Evolutionary conservation across 164 flowering plant genomes (phyloP).

Genomic region (Kingdonia uniflora): DNA sequence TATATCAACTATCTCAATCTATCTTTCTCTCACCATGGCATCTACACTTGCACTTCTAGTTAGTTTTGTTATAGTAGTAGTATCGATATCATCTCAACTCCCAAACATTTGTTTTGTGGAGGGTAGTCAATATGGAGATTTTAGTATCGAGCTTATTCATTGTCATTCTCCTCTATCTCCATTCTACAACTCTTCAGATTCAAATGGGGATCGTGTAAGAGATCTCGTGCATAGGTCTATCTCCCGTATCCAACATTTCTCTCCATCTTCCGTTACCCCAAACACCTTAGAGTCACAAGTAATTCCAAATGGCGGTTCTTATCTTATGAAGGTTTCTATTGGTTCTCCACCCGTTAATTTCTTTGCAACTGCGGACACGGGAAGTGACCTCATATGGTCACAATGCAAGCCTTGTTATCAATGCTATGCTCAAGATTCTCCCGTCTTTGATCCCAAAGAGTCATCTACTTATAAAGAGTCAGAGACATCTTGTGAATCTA

Average conservation of each 20-base stretch:
- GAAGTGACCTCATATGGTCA: conserved; percentile 31
- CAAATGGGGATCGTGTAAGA: conserved; percentile 10
- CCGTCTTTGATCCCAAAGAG: conserved; percentile 20
- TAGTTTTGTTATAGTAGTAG: background rate
- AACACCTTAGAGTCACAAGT: background rate
- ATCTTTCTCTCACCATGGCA: background rate
- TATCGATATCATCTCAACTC: background rate
- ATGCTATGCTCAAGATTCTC: conserved; percentile 17
- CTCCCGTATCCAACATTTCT: conserved; percentile 9
- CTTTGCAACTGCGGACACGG: conserved; percentile 21
- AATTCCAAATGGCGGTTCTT: conserved; percentile 7
- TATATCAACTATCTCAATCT: background rate
- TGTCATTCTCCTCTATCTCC: conserved; percentile 34
- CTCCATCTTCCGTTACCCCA: background rate
- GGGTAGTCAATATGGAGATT: conserved; percentile 12
- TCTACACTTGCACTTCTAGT: background rate
- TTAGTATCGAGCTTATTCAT: conserved; percentile 26
- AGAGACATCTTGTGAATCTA: conserved; percentile 22
- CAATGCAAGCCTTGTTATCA: conserved; percentile 28
- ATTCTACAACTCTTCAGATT: conserved; percentile 14
- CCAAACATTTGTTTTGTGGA: background rate
- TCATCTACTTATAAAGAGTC: conserved; percentile 30
- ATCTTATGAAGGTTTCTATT: conserved; percentile 17
- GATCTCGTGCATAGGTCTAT: conserved; percentile 19
- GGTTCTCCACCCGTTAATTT: conserved; percentile 15